Conservation (phyloP, 1,284 basidiomycete genomes). For the Ceratorhiza oryzae-sativae region DNA sequence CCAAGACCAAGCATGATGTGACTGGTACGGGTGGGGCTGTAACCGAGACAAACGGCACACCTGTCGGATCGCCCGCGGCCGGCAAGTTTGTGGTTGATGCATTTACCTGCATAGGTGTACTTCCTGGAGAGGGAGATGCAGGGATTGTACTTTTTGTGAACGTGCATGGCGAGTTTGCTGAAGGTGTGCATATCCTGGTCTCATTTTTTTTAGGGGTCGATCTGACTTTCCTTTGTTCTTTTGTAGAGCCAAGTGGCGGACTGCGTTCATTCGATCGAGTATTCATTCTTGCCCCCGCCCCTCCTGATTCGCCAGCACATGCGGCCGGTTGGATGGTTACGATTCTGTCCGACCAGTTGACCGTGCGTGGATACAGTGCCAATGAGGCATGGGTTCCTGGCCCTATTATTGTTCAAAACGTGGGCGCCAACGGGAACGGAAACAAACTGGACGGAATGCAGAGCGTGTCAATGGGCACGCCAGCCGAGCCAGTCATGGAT, state of each 20-base stretch:
- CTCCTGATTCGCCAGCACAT: constrained; percentile 80
- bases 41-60: not conserved
- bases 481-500: constrained; percentile 27
- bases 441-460: not conserved
- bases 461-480: constrained; percentile 21
- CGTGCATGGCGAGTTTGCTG: constrained; percentile 91
- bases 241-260: constrained; percentile 58
- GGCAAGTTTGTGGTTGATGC: constrained; percentile 91
- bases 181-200: constrained; percentile 69
- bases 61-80: constrained; percentile 48
- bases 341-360: constrained; percentile 88
- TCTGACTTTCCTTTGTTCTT: constrained; percentile 56
- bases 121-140: constrained; percentile 51
- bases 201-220: too few species aligned
- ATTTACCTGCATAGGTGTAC: constrained; percentile 76
- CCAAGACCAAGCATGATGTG: constrained; percentile 83
- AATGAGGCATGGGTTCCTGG: constrained; percentile 79
- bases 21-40: constrained; percentile 53
- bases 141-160: constrained; percentile 73
- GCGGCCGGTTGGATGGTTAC: constrained; percentile 87
- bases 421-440: not conserved
- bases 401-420: constrained; percentile 59
- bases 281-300: constrained; percentile 84
- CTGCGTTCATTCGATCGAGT: constrained; percentile 93
- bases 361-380: constrained; percentile 83